Evolutionary conservation across 192 early-diverging fungal genomes (phyloP), one percentile per base, ranked within the genome.

Genomic region (Podila epigama): DNA sequence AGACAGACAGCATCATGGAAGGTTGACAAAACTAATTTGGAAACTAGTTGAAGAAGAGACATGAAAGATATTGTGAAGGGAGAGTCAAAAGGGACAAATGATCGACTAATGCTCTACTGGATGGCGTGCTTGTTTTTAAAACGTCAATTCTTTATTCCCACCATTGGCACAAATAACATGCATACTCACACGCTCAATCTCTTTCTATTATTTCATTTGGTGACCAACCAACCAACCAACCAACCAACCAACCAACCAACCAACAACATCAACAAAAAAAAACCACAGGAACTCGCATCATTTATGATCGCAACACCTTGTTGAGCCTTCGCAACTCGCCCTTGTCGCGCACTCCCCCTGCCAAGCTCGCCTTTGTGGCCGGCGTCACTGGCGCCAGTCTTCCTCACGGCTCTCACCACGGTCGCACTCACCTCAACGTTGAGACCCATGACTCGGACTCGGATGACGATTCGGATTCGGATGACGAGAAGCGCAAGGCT

Each of bases 221-320:
- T 20, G 20, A n/a, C n/a, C n/a, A n/a, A n/a, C n/a, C 29, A 56
- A 6, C 28, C 16, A 56, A 27, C 28, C 8, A 11, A 15, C 51
- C 51, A 53, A 53, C 51, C 51, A 29, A 25, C 27, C 29, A 20
- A 48, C 42, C 16, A 48, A 13, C 36, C 22, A n/a, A 13, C 44
- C 41, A 31, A 60, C 44, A 25, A 34, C 29, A 48, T 60, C 59
- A 60, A 29, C 39, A 60, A 29, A 25, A 60, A 37, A 22, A 32
- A 58, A 36, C n/a, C n/a, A n/a, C n/a, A 87, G 89, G 89, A 50
- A 85, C 86, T 61, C 87, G 87, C 55, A 88, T 88, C 50, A 85
- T 85, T 53, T 91, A 91, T 64, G 87, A 89, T 62, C 88, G 87
- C 42, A 75, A 70, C 54, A 88, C 86, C 20, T 71, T 91, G 55